Evolutionary conservation across 106 monocot species (phyloP), one percentile per base, ranked within the genome.

Genomic region (Chionographis japonica): DNA sequence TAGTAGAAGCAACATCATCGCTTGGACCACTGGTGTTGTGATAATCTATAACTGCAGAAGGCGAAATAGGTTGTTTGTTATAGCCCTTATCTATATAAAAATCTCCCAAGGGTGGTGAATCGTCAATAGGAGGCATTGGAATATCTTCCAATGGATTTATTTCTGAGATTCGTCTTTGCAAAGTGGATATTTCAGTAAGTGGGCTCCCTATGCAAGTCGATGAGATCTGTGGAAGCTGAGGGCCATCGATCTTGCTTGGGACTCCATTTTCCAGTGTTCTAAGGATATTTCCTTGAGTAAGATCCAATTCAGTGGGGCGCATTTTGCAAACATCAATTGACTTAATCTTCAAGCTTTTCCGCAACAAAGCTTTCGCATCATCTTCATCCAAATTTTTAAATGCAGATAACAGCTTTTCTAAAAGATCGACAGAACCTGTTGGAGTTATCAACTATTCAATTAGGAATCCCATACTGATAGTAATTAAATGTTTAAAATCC

Each of bases 351-450:
- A 85, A 70, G 56, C 51, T 77, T 14, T 78, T 61, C 41, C 61
- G 70, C 53, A 85, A 50, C 12, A 70, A 71, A 50, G 58, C 51
- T 54, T 67, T 42, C 11, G 51, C 84, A 52, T 79, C 74, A 52
- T 75, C 77, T 37, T 16, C 72, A 72, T 76, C 58, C 50, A 88
- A 36, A 66, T 68, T 66, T 68, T 75, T 51, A 57, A 66, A 67
- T 42, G 72, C 68, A 71, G 68, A 77, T 56, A 88, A 52, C 5
- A 88, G 73, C 9, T 63, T 68, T 12, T 70, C 72, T 40, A 84
- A 76, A 54, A 79, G 50, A 62, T 79, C 57, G 0, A 54, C 27
- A 39, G 77, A 72, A 67, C 58, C 87, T 80, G 74, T 54, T 36
- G 52, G n/a, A 61, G 46, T 50, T 49, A 54, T 61, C 5, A 75